A percentile compares a stretch with the other conserved stretches of the same genome.
These are phyloP conservation scores for Fomitopsis schrenkii DNA, from an alignment of 1,284 basidiomycete species.

Conservation along the genomic window DNA sequence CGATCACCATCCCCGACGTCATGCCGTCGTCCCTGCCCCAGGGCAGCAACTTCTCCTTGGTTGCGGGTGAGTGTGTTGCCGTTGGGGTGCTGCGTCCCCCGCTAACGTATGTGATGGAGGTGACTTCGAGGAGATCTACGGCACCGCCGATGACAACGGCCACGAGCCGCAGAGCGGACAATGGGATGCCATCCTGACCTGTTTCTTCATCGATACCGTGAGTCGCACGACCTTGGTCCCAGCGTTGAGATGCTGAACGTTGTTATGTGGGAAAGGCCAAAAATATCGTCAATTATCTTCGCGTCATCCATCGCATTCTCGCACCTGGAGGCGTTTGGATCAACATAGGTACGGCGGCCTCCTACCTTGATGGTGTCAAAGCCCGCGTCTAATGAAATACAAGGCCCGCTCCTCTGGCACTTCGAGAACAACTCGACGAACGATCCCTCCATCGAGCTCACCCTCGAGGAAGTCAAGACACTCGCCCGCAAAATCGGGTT, in stretches of 20 bases:
- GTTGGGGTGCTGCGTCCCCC: neutral
- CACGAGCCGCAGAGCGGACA: slow-evolving; percentile 63
- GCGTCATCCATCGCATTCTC: slow-evolving; percentile 77
- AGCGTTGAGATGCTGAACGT: neutral
- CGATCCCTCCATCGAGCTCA: slow-evolving; percentile 85
- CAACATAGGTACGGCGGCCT: slow-evolving; percentile 56
- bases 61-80: slow-evolving; percentile 57
- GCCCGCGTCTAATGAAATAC: neutral
- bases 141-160: slow-evolving; percentile 41
- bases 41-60: slow-evolving; percentile 55
- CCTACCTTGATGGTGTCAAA: neutral
- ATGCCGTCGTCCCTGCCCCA: slow-evolving; percentile 68
- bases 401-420: slow-evolving; percentile 94
- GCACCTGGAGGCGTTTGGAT: slow-evolving; percentile 88
- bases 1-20: slow-evolving; percentile 79
- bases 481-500: slow-evolving; percentile 82
- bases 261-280: slow-evolving; percentile 58
- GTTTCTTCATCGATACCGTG: slow-evolving; percentile 97
- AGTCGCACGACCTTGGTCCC: slow-evolving; percentile 16
- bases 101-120: slow-evolving; percentile 37
- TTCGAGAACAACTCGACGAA: slow-evolving; percentile 84
- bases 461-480: slow-evolving; percentile 82
- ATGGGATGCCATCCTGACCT: slow-evolving; percentile 92
- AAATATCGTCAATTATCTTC: slow-evolving; percentile 88
- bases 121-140: slow-evolving; percentile 93